These are phyloP conservation scores for Gynochthodes officinalis DNA, from an alignment of 257 asterid species.

Conservation along the genomic window DNA sequence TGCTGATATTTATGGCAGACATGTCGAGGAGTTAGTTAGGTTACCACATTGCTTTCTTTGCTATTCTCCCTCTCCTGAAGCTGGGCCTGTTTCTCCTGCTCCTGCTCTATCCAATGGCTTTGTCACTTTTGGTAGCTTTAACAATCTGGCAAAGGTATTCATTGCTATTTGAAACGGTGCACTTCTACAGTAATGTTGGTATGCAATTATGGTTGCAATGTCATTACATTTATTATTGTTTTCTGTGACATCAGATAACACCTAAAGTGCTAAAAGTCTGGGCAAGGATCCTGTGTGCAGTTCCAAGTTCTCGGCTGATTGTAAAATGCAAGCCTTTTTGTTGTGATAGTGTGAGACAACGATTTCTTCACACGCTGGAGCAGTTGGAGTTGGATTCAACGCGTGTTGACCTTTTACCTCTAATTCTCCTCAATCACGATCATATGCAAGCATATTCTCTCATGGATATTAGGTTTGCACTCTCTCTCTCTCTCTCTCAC, in stretches of 20 bases:
- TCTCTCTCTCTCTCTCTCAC: too few relatives aligned
- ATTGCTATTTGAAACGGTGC: not conserved
- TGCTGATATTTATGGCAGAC: constrained; percentile 55
- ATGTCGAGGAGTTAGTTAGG: constrained; percentile 86
- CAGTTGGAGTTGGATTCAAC: constrained; percentile 90
- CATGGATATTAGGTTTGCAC: constrained; percentile 89
- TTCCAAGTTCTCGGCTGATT: constrained; percentile 92
- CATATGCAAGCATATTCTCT: constrained; percentile 99
- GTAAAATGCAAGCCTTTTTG: constrained; percentile 96
- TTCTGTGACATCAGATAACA: constrained; percentile 57
- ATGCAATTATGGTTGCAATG: not conserved
- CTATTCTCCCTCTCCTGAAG: constrained; percentile 98
- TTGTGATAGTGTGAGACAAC: constrained; percentile 88
- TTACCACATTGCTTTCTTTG: constrained; percentile 91
- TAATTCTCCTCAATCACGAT: constrained; percentile 95
- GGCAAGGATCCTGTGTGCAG: constrained; percentile 91
- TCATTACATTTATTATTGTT: constrained; percentile 6
- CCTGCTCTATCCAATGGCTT: constrained; percentile 95
- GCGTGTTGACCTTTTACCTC: constrained; percentile 95
- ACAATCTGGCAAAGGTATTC: constrained; percentile 96
- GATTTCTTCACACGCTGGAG: constrained; percentile 77
- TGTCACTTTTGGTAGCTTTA: constrained; percentile 95
- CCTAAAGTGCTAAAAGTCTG: constrained; percentile 96
- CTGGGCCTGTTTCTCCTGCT: constrained; percentile 79
- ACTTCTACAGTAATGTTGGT: constrained; percentile 9